Conservation (phyloP, 1,139 yeast species). For the Nakaseomyces nivariensis region DNA sequence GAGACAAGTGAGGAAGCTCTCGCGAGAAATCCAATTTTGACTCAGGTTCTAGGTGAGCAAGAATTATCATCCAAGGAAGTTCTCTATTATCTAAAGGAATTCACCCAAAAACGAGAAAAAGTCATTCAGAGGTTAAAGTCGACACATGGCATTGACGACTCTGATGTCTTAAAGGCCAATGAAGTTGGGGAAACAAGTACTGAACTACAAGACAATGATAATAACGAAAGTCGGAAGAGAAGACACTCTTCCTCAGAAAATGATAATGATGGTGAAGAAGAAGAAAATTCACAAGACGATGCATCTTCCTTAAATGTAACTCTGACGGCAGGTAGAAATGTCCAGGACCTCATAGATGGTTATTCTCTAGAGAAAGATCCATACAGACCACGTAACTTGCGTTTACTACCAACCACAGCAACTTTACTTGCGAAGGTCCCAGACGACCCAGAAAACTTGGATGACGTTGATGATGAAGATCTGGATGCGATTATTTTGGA, state of each 20-base stretch:
- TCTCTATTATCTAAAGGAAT: conserved; percentile 35
- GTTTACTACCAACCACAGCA: conserved; percentile 45
- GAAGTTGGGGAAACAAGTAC: conserved; percentile 11
- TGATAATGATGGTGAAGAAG: conserved; percentile 10
- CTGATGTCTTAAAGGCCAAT: conserved; percentile 13
- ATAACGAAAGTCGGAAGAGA: conserved; percentile 11
- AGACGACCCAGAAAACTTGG: conserved; percentile 52
- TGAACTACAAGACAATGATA: conserved; percentile 7
- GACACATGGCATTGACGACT: conserved; percentile 28
- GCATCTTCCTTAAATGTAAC: neutral
- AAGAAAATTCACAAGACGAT: conserved; percentile 6
- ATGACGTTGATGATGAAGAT: conserved; percentile 79
- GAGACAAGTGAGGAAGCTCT: conserved; percentile 31
- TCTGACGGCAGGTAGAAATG: conserved; percentile 4
- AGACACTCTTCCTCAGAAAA: conserved; percentile 6
- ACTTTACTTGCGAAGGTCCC: conserved; percentile 44
- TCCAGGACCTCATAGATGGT: conserved; percentile 27
- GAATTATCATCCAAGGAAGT: conserved; percentile 39
- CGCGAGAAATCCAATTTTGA: conserved; percentile 33
- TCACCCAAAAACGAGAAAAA: conserved; percentile 33
- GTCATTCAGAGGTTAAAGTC: conserved; percentile 28
- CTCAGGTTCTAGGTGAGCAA: conserved; percentile 35
- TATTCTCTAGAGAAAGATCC: conserved; percentile 29
- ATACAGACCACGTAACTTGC: conserved; percentile 48
- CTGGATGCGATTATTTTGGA: conserved; percentile 49